Conservation (phyloP, 2,329 filamentous ascomycete species). For the Blumeria hordei region DNA sequence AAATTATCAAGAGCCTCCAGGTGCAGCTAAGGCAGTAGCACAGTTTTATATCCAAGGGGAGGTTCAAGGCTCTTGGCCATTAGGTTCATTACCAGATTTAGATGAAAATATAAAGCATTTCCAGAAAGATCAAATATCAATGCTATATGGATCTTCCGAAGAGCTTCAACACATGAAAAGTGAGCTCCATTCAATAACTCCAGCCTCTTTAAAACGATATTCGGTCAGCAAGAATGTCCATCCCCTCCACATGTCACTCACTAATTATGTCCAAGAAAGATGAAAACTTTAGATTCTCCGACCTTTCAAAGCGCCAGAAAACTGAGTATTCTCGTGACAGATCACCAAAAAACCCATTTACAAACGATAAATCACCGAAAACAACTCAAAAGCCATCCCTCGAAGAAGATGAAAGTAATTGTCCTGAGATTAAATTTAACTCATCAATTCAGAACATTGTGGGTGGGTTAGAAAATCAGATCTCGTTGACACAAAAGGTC, state of each 20-base stretch:
- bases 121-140: not conserved
- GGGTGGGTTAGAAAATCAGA: not conserved
- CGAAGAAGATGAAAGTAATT: not conserved
- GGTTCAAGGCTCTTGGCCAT: conserved; percentile 6
- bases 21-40: conserved; percentile 9
- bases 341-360: too few species aligned
- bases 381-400: too few species aligned
- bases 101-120: conserved; percentile 2
- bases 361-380: too few species aligned
- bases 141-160: not conserved
- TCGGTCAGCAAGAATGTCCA: conserved; percentile 5
- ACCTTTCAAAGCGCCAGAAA: too few species aligned
- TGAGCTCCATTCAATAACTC: not conserved
- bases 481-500: not conserved
- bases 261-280: too few species aligned
- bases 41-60: conserved; percentile 6
- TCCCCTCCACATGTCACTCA: not conserved
- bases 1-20: conserved; percentile 6
- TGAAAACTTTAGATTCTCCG: too few species aligned
- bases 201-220: not conserved
- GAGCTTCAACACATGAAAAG: not conserved
- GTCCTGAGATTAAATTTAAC: not conserved
- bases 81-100: conserved; percentile 9
- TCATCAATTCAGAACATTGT: not conserved
- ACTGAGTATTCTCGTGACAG: too few species aligned